A percentile compares a stretch with the other conserved stretches of the same genome.
phyloP scores from a whole-genome alignment of 352 stramenopile genomes.

The Globisporangium yorkense region DNA sequence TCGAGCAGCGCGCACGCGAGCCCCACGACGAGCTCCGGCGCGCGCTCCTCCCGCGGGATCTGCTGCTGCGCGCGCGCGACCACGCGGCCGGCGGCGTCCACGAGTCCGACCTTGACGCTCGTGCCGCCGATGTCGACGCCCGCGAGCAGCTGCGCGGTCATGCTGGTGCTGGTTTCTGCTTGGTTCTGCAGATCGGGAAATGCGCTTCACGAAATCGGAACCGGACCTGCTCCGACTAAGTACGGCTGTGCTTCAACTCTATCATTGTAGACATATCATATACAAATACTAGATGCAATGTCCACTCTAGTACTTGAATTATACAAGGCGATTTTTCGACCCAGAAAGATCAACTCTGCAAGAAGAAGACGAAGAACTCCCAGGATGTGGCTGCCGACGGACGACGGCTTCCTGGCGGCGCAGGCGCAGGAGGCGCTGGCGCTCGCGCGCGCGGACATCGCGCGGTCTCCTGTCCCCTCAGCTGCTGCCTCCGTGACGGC shows the following conservation, averaged over 20 bases:
- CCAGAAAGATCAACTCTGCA: too few species aligned
- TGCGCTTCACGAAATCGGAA: background rate
- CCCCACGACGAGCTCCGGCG: conserved; percentile 45
- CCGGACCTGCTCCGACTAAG: background rate
- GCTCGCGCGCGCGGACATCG: conserved; percentile 8
- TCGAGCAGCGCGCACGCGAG: conserved; percentile 35
- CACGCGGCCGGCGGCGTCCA: conserved; percentile 38
- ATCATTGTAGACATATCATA: background rate
- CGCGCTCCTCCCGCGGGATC: conserved; percentile 30
- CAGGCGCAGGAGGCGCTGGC: conserved; percentile 6
- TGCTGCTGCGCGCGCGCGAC: conserved; percentile 40
- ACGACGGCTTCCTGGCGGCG: conserved; percentile 13
- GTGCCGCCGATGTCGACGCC: conserved; percentile 74
- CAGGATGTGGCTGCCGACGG: conserved; percentile 9
- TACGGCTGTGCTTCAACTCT: background rate
- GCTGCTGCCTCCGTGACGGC: background rate
- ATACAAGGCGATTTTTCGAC: too few species aligned
- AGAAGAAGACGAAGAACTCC: background rate
- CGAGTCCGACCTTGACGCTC: conserved; percentile 69
- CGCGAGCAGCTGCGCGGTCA: conserved; percentile 25
- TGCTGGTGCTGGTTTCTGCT: background rate
- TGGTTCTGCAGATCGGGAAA: background rate
- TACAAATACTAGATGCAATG: background rate
- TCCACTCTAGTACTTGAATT: background rate
- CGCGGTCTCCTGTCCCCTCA: background rate